phyloP scores from a whole-genome alignment of 192 early-diverging fungal species.

The Coemansia umbellata region DNA sequence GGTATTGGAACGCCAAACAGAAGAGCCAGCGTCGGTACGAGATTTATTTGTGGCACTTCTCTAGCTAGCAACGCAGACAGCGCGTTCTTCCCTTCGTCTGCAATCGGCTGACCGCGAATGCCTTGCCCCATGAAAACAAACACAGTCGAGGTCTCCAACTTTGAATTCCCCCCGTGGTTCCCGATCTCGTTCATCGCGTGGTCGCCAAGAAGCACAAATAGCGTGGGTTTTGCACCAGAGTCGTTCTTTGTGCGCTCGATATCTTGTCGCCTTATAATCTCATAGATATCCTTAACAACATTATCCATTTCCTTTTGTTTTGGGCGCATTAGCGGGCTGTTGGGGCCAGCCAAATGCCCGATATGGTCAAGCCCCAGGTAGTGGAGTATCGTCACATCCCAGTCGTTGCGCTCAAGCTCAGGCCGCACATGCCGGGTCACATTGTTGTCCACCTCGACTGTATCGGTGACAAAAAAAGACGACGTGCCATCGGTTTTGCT shows the following conservation, averaged over 20 bases:
- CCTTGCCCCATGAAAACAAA: conserved; percentile 50
- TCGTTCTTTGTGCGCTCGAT: conserved; percentile 27
- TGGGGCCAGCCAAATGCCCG: conserved; percentile 69
- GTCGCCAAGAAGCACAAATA: conserved; percentile 77
- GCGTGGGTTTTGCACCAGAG: conserved; percentile 52
- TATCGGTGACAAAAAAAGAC: conserved; percentile 60
- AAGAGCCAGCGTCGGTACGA: conserved; percentile 49
- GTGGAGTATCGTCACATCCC: conserved; percentile 73
- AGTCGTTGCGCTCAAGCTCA: conserved; percentile 55
- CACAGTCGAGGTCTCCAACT: conserved; percentile 50
- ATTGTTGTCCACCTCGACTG: conserved; percentile 70
- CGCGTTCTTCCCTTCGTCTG: conserved; percentile 13
- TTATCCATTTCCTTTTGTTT: conserved; percentile 79
- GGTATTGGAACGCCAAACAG: conserved; percentile 54
- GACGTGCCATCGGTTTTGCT: conserved; percentile 59
- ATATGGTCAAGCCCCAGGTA: conserved; percentile 83
- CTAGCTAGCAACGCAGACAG: conserved; percentile 22
- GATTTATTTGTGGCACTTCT: conserved; percentile 43
- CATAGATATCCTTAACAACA: conserved; percentile 57
- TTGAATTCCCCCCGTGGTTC: conserved; percentile 53
- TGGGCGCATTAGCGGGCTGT: conserved; percentile 63
- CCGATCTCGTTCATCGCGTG: conserved; percentile 80
- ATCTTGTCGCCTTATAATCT: conserved; percentile 48
- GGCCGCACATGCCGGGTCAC: conserved; percentile 64
- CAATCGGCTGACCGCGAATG: conserved; percentile 15